These are phyloP conservation scores for Trypanosoma lewisi DNA, from an alignment of 208 protist species.

Conservation along the genomic window DNA sequence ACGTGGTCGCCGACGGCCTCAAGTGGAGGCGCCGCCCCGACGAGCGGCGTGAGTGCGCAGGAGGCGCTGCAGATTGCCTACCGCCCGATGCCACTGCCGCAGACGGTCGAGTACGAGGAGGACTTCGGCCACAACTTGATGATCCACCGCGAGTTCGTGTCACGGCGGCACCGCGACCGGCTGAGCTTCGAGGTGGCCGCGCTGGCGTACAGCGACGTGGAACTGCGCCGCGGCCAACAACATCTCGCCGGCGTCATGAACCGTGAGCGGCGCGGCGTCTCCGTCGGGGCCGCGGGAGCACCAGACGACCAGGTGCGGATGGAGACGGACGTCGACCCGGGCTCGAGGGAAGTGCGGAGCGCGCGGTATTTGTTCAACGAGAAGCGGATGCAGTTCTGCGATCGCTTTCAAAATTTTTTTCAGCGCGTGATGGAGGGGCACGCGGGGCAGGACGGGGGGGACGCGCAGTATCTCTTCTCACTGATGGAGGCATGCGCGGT, in stretches of 20 bases:
- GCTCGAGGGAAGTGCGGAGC: slow-evolving; percentile 61
- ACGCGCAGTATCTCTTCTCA: slow-evolving; percentile 72
- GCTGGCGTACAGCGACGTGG: slow-evolving; percentile 75
- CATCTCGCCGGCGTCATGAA: slow-evolving; percentile 81
- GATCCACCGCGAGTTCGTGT: slow-evolving; percentile 86
- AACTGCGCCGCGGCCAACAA: slow-evolving; percentile 54
- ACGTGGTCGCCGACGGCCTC: slow-evolving; percentile 77
- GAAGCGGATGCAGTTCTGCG: slow-evolving; percentile 74
- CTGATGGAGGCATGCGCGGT: slow-evolving; percentile 88
- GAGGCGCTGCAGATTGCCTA: slow-evolving; percentile 82
- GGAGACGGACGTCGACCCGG: slow-evolving; percentile 59
- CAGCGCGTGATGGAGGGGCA: slow-evolving; percentile 29
- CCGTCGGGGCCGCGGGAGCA: slow-evolving; percentile 38
- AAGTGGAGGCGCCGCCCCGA: slow-evolving; percentile 55
- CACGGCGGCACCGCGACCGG: slow-evolving; percentile 50
- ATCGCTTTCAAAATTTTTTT: slow-evolving; percentile 84
- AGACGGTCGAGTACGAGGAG: slow-evolving; percentile 87
- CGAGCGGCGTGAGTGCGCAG: slow-evolving; percentile 68
- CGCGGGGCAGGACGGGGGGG: slow-evolving; percentile 9
- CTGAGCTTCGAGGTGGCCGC: slow-evolving; percentile 56
- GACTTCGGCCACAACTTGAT: slow-evolving; percentile 84
- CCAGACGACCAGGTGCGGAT: slow-evolving; percentile 60
- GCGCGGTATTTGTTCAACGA: slow-evolving; percentile 86
- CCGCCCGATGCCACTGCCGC: slow-evolving; percentile 69
- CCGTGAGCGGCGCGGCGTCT: slow-evolving; percentile 56